phyloP scores from a whole-genome alignment of 495 filamentous ascomycete species.

The Penicillium ochrochloron region DNA sequence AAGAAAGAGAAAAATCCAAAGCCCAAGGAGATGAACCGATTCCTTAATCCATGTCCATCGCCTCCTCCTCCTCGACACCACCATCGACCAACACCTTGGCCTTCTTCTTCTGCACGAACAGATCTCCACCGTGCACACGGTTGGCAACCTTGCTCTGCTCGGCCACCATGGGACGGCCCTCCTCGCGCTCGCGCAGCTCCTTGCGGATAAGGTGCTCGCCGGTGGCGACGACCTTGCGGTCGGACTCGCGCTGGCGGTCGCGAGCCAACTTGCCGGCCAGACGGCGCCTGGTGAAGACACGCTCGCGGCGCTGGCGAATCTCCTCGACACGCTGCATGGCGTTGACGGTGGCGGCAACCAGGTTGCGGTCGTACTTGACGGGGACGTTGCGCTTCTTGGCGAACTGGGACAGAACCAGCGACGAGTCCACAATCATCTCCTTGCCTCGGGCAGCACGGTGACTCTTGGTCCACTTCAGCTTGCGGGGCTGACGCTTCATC shows the following conservation, averaged over 20 bases:
- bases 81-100: slow-evolving; percentile 68
- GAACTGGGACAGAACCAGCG: slow-evolving; percentile 89
- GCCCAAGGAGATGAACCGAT: slow-evolving; percentile 12
- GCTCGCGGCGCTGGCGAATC: slow-evolving; percentile 81
- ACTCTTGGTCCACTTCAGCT: slow-evolving; percentile 85
- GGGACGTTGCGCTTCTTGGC: slow-evolving; percentile 91
- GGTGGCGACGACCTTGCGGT: slow-evolving; percentile 86
- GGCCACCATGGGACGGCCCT: slow-evolving; percentile 45
- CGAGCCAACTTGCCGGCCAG: slow-evolving; percentile 87
- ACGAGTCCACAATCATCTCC: slow-evolving; percentile 94
- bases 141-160: slow-evolving; percentile 43
- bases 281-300: slow-evolving; percentile 87
- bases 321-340: slow-evolving; percentile 92
- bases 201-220: slow-evolving; percentile 78
- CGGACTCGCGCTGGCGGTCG: slow-evolving; percentile 66
- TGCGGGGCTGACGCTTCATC: slow-evolving; percentile 90
- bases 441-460: slow-evolving; percentile 76
- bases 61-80: slow-evolving; percentile 61
- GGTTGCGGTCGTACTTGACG: slow-evolving; percentile 90
- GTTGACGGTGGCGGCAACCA: slow-evolving; percentile 81
- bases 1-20: slow-evolving; percentile 12
- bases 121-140: slow-evolving; percentile 58
- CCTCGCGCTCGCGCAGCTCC: slow-evolving; percentile 52
- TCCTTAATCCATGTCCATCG: slow-evolving; percentile 71
- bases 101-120: slow-evolving; percentile 60